Conservation (phyloP, 495 filamentous ascomycete species). For the Aspergillus asperescens region DNA sequence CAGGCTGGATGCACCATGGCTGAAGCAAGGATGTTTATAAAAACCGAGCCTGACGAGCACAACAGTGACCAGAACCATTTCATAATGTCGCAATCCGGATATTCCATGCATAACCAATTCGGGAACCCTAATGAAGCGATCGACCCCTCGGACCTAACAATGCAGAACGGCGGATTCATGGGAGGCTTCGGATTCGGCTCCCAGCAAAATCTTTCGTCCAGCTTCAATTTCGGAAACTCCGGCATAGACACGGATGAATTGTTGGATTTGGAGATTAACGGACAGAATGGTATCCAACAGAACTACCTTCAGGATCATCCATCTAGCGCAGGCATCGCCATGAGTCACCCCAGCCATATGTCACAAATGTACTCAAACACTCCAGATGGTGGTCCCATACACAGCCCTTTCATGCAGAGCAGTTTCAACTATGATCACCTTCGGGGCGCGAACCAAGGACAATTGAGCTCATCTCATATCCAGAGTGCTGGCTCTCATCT, state of each 20-base stretch:
- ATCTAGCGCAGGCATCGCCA: constrained; percentile 39
- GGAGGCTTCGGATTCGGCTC: constrained; percentile 40
- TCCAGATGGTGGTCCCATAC: constrained; percentile 80
- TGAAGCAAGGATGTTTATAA: constrained; percentile 62
- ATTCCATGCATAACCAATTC: constrained; percentile 64
- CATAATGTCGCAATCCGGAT: constrained; percentile 54
- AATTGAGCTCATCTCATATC: constrained; percentile 43
- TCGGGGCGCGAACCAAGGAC: constrained; percentile 49
- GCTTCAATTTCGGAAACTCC: constrained; percentile 51
- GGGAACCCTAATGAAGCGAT: constrained; percentile 59
- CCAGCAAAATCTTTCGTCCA: constrained; percentile 48
- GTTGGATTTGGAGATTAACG: constrained; percentile 47
- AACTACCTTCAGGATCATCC: constrained; percentile 45
- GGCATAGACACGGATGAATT: constrained; percentile 52
- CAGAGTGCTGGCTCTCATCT: constrained; percentile 50
- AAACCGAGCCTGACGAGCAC: constrained; percentile 69
- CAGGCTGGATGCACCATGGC: constrained; percentile 27
- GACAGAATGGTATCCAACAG: constrained; percentile 40
- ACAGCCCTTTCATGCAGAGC: constrained; percentile 73
- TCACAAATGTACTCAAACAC: constrained; percentile 77
- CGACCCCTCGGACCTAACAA: constrained; percentile 81
- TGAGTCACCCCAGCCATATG: constrained; percentile 51
- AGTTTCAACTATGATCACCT: constrained; percentile 71
- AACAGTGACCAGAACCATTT: constrained; percentile 45
- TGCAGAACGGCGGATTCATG: constrained; percentile 53